These are phyloP conservation scores for Sporothrix protearum DNA, from an alignment of 2,329 filamentous ascomycete species.

Conservation along the genomic window DNA sequence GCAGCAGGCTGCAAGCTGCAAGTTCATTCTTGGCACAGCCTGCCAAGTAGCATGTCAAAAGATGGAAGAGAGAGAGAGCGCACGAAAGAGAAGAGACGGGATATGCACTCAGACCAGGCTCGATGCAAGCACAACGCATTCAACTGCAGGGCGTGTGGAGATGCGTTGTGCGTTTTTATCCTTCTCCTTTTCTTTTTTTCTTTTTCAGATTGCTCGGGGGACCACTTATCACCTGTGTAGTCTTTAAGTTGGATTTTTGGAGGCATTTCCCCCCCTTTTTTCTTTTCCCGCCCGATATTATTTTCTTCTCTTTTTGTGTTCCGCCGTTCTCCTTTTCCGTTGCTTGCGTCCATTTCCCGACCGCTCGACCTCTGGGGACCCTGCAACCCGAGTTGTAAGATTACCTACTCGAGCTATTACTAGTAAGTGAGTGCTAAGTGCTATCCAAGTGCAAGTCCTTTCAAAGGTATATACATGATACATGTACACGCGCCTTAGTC, in stretches of 20 bases:
- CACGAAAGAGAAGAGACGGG: background rate
- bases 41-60: background rate
- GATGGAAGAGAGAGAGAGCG: background rate
- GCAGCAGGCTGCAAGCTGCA: conserved; percentile 16
- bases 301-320: background rate
- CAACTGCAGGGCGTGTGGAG: background rate
- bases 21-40: background rate
- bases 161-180: no score
- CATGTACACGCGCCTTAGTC: no score
- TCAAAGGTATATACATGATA: no score
- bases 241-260: background rate
- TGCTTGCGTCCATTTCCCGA: background rate
- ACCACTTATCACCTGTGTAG: background rate
- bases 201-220: background rate
- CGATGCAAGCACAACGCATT: background rate
- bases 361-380: background rate
- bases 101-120: background rate
- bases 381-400: background rate
- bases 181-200: no score
- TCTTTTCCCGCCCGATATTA: background rate
- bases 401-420: no score
- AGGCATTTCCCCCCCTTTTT: background rate
- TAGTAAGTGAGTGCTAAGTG: background rate
- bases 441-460: no score
- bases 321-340: background rate